Evolutionary conservation across 2,329 filamentous ascomycete genomes (phyloP).

Genomic region (Sporothrix curviconia): DNA sequence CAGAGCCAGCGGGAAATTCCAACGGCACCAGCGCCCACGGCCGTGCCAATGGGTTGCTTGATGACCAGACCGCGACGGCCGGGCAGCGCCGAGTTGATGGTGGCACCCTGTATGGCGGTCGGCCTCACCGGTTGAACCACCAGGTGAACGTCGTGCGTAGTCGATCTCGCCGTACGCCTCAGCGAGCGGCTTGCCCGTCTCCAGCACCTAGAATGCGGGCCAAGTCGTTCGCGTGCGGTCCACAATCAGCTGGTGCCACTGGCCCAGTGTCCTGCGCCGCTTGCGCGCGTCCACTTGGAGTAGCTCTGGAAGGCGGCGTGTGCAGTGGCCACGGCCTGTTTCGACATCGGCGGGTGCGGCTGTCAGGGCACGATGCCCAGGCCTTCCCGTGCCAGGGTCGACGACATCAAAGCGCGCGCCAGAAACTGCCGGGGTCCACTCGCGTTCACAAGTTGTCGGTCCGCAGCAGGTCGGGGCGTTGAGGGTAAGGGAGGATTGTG

Average conservation of each 20-base stretch:
- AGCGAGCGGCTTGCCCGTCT: conserved; percentile 51
- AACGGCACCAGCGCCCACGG: conserved; percentile 63
- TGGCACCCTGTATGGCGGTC: conserved; percentile 49
- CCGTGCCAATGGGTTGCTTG: conserved; percentile 67
- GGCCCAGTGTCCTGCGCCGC: conserved; percentile 30
- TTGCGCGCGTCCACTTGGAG: conserved; percentile 30
- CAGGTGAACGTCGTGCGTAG: conserved; percentile 46
- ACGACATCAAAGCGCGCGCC: conserved; percentile 45
- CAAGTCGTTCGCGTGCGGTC: conserved; percentile 32
- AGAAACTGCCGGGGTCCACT: conserved; percentile 39
- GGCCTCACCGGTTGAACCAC: conserved; percentile 51
- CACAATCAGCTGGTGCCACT: conserved; percentile 33
- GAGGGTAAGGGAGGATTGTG: conserved; percentile 33
- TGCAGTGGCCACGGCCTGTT: conserved; percentile 30
- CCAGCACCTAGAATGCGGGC: conserved; percentile 35
- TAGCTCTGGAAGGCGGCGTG: conserved; percentile 33
- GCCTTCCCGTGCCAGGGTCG: conserved; percentile 45
- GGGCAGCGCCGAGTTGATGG: conserved; percentile 52
- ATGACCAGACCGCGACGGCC: conserved; percentile 62
- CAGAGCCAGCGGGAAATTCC: conserved; percentile 66
- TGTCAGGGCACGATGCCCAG: conserved; percentile 47
- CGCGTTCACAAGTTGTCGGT: conserved; percentile 44
- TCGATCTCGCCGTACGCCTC: conserved; percentile 51
- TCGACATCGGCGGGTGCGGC: conserved; percentile 35
- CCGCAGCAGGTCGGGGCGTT: conserved; percentile 39